phyloP scores from a whole-genome alignment of 1,284 basidiomycete species.

The Microbotryum intermedium region DNA sequence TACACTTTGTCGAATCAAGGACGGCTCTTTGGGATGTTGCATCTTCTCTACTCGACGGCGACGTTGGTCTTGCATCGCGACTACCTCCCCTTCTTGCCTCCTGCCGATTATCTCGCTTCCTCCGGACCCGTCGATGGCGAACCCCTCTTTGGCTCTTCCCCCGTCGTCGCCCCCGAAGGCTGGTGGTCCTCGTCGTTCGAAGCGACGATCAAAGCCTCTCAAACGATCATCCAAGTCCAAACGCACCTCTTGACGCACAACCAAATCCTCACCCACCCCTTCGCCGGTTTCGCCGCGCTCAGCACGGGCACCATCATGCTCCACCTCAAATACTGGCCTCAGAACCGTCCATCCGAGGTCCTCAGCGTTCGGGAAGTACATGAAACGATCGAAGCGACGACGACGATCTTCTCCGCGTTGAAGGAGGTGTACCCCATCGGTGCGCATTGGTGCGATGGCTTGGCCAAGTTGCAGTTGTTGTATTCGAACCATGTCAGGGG shows the following conservation, averaged over 20 bases:
- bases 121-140: conserved; percentile 30
- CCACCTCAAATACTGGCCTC: conserved; percentile 28
- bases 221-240: conserved; percentile 1
- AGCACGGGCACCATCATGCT: conserved; percentile 26
- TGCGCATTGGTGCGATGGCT: conserved; percentile 24
- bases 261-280: conserved; percentile 26
- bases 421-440: conserved; percentile 25
- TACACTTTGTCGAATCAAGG: conserved; percentile 21
- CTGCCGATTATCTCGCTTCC: conserved; percentile 8
- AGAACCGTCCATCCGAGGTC: not conserved
- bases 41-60: conserved; percentile 22
- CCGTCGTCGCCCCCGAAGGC: conserved; percentile 2
- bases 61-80: conserved; percentile 29
- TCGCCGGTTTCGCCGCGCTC: conserved; percentile 26
- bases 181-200: conserved; percentile 26
- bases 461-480: conserved; percentile 22
- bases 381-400: not conserved
- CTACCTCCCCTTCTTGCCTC: conserved; percentile 31
- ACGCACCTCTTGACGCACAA: conserved; percentile 18
- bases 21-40: conserved; percentile 27
- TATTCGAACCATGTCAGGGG: conserved; percentile 11
- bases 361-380: too few species aligned
- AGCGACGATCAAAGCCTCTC: conserved; percentile 1
- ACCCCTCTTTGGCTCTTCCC: conserved; percentile 16
- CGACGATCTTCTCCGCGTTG: conserved; percentile 15